Evolutionary conservation across 2,329 filamentous ascomycete genomes (phyloP).

Genomic region (Ascochyta lentis): DNA sequence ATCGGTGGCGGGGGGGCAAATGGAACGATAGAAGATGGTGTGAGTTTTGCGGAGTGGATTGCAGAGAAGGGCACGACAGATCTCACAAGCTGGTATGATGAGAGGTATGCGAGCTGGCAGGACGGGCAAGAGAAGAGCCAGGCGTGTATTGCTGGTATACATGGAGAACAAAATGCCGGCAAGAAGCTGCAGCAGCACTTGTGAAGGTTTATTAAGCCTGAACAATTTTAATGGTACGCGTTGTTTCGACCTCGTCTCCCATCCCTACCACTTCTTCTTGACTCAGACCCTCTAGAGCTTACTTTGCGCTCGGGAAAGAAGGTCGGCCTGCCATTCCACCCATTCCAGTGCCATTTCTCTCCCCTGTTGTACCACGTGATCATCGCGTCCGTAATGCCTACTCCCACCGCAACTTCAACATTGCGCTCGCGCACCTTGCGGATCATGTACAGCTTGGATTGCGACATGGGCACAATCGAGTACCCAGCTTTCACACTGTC

Average conservation of each 20-base stretch:
- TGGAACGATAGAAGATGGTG: conserved; percentile 47
- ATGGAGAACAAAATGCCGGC: neutral
- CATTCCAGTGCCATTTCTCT: conserved; percentile 23
- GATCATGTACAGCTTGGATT: conserved; percentile 34
- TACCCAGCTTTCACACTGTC: conserved; percentile 34
- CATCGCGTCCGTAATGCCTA: conserved; percentile 17
- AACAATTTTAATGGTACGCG: neutral
- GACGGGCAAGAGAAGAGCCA: conserved; percentile 6
- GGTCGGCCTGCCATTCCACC: conserved; percentile 20
- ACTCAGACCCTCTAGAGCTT: neutral
- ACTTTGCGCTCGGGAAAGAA: conserved; percentile 24
- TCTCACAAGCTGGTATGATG: conserved; percentile 5
- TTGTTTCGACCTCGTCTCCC: neutral
- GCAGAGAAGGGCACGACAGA: conserved; percentile 9
- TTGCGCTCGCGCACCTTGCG: conserved; percentile 26
- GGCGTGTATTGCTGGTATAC: conserved; percentile 7
- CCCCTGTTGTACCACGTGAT: conserved; percentile 23
- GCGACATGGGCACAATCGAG: conserved; percentile 31
- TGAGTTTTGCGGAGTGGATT: conserved; percentile 39
- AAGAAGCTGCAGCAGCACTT: neutral
- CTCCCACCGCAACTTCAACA: conserved; percentile 24
- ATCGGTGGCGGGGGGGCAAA: conserved; percentile 52
- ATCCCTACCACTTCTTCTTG: neutral
- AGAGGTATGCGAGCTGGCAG: conserved; percentile 6
- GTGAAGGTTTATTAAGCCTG: neutral